phyloP scores from a whole-genome alignment of 176 grass and related monocot species.

The Guadua angustifolia region DNA sequence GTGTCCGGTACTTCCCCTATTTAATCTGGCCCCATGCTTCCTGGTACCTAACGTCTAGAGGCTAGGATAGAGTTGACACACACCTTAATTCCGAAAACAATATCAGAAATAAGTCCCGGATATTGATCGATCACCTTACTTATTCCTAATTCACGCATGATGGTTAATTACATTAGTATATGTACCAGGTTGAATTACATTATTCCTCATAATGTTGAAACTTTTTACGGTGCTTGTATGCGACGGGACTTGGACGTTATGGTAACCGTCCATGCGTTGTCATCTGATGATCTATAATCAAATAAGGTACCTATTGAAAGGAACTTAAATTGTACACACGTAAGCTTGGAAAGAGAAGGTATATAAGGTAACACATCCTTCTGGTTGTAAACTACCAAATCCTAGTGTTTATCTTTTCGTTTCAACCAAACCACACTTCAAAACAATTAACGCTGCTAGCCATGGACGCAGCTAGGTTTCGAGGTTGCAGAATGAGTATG shows the following conservation, averaged over 20 bases:
- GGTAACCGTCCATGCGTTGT: too few relatives aligned
- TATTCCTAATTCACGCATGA: conserved; percentile 19
- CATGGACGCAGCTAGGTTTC: too few relatives aligned
- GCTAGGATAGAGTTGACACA: background rate
- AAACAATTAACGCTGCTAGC: background rate
- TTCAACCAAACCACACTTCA: background rate
- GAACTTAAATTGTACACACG: too few relatives aligned
- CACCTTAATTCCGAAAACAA: conserved; percentile 2
- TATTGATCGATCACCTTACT: conserved; percentile 33
- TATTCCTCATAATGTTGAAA: background rate
- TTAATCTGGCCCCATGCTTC: background rate
- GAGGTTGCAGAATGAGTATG: too few relatives aligned
- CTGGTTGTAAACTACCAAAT: background rate
- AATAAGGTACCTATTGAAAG: too few relatives aligned
- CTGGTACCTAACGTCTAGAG: background rate
- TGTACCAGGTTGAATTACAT: background rate
- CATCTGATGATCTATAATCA: too few relatives aligned
- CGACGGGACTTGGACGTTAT: too few relatives aligned
- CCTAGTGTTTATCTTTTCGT: background rate
- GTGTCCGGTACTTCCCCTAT: background rate
- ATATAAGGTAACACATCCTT: background rate
- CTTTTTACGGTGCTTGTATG: too few relatives aligned
- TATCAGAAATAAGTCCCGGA: conserved; percentile 21
- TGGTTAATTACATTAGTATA: background rate
- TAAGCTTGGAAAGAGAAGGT: background rate